Evolutionary conservation across 1,139 yeast genomes (phyloP).

Genomic region (Hyphopichia wangnamkhiaoensis): DNA sequence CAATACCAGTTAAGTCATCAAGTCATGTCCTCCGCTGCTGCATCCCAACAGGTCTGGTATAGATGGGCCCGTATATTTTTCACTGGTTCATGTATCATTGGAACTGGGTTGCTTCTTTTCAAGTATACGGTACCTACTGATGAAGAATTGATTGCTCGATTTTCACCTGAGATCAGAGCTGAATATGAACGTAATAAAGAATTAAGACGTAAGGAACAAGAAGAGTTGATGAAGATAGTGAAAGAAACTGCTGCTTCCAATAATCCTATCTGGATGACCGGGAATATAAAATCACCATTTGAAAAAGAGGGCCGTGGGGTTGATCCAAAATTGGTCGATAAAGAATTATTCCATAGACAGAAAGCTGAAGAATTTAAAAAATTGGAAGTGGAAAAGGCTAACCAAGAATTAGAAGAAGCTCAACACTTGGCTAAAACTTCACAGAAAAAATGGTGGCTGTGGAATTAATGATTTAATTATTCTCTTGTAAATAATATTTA

Average conservation of each 20-base stretch:
- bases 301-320: slow-evolving; percentile 40
- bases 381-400: slow-evolving; percentile 46
- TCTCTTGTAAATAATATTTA: not conserved
- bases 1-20: not conserved
- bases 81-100: slow-evolving; percentile 63
- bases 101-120: slow-evolving; percentile 64
- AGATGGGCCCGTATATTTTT: slow-evolving; percentile 63
- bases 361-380: slow-evolving; percentile 47
- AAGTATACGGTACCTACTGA: slow-evolving; percentile 82
- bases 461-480: slow-evolving; percentile 4
- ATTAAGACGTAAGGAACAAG: slow-evolving; percentile 65
- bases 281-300: slow-evolving; percentile 66
- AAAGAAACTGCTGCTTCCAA: slow-evolving; percentile 60
- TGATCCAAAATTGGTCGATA: slow-evolving; percentile 44
- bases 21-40: slow-evolving; percentile 3
- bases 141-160: slow-evolving; percentile 67
- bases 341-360: slow-evolving; percentile 50
- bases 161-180: slow-evolving; percentile 82
- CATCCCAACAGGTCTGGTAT: slow-evolving; percentile 46
- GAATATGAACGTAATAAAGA: slow-evolving; percentile 70
- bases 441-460: slow-evolving; percentile 37
- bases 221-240: slow-evolving; percentile 65
- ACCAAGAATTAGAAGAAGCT: slow-evolving; percentile 44
- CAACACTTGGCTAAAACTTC: slow-evolving; percentile 31
- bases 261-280: slow-evolving; percentile 83